phyloP scores from a whole-genome alignment of 1,139 yeast genomes.

The Hemisphaericaspora xylanilytica region DNA sequence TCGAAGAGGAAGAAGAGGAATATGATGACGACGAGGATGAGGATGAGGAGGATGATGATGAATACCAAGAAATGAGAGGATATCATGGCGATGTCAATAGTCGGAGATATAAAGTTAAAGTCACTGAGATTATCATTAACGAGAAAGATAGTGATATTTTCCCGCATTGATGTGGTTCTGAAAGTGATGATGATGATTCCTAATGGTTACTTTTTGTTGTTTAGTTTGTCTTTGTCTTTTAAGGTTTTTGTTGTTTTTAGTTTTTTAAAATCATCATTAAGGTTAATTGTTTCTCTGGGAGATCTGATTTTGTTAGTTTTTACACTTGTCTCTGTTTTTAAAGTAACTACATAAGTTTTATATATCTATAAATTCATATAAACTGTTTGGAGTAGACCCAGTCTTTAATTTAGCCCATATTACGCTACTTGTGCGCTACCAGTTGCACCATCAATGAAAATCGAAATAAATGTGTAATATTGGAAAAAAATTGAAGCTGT shows the following conservation, averaged over 20 bases:
- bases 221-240: neutral
- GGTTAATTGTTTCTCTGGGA: too few relatives aligned
- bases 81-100: conserved; percentile 26
- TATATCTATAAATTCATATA: too few relatives aligned
- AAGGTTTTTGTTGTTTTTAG: too few relatives aligned
- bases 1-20: conserved; percentile 14
- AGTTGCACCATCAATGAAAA: too few relatives aligned
- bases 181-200: neutral
- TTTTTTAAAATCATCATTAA: neutral
- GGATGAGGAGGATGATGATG: conserved; percentile 26
- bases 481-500: too few relatives aligned
- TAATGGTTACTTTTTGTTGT: neutral
- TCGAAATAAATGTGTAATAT: too few relatives aligned
- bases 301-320: too few relatives aligned
- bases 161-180: conserved; percentile 14
- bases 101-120: conserved; percentile 44
- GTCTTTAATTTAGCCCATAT: too few relatives aligned
- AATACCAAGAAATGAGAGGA: conserved; percentile 22
- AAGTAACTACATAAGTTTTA: too few relatives aligned
- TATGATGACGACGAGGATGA: conserved; percentile 19
- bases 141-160: conserved; percentile 34
- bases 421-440: too few relatives aligned
- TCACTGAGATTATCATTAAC: conserved; percentile 51
- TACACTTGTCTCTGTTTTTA: too few relatives aligned
- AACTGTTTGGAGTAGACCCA: too few relatives aligned